phyloP scores from a whole-genome alignment of 257 asterid genomes.

The Primulina eburnea region DNA sequence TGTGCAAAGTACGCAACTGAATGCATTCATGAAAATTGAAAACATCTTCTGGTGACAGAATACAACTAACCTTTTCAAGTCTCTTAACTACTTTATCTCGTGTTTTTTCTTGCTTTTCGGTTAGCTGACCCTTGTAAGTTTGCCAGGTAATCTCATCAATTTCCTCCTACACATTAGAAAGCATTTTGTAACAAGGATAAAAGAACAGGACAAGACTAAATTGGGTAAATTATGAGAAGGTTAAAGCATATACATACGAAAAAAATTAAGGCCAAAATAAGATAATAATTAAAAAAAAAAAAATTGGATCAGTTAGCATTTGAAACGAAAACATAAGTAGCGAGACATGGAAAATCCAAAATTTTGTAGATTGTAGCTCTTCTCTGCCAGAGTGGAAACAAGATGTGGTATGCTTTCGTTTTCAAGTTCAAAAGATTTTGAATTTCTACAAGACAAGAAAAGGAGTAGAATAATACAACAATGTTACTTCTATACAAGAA shows the following conservation, averaged over 20 bases:
- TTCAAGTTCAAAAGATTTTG: slow-evolving; percentile 8
- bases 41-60: slow-evolving; percentile 10
- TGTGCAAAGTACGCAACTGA: not conserved
- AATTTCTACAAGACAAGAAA: not conserved
- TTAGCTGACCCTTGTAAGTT: slow-evolving; percentile 88
- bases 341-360: slow-evolving; percentile 9
- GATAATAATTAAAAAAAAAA: slow-evolving; percentile 1
- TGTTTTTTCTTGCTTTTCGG: slow-evolving; percentile 96
- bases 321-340: not conserved
- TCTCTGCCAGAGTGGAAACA: slow-evolving; percentile 3
- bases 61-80: slow-evolving; percentile 72
- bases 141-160: slow-evolving; percentile 97
- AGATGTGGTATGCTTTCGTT: not conserved
- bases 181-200: slow-evolving; percentile 13
- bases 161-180: slow-evolving; percentile 53
- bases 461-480: not conserved
- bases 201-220: not conserved
- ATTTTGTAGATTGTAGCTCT: not conserved
- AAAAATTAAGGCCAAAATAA: slow-evolving; percentile 16
- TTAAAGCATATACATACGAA: not conserved
- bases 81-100: slow-evolving; percentile 89
- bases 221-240: slow-evolving; percentile 3
- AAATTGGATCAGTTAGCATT: not conserved
- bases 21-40: slow-evolving; percentile 5
- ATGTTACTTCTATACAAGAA: not conserved